Evolutionary conservation across 768 basidiomycete species (phyloP), one percentile per base, ranked within the genome.

Genomic region (Suillus fuscotomentosus): DNA sequence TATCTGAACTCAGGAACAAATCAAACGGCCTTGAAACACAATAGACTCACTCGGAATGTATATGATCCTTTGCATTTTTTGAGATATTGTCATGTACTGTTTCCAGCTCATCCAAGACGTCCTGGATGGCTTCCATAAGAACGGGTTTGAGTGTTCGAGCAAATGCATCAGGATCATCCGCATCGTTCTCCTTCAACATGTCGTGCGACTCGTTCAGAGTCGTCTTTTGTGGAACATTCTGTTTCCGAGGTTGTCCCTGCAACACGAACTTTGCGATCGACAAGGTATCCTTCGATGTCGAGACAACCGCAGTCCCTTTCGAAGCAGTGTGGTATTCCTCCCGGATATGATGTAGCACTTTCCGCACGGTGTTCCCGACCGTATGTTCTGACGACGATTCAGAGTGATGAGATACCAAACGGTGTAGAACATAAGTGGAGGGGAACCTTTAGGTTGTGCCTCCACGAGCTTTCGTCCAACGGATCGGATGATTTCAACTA

Each of bases 71-170:
- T 2, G 96, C 94, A 70, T 92, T 93, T 80, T 93, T 97, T 10
- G 93, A 92, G 22, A 99, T 90, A 70, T 91, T 95, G 69, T 97
- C 93, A 70, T 98, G 94, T 1, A 97, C 96, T 3, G 93, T 95
- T 75, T 97, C 96, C 43, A 99, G 81, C 76, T 99, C 97, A 68
- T 97, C 95, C 53, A 97, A 83, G 20, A 98, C 92, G 72, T 98
- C 97, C 72, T 97, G 92, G 60, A 99, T 96, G 8, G 95, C 97
- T 76, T 97, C 95, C 84, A 98, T 94, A 62, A 99, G 82, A 1
- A 97, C 90, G 3, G 97, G 97, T 77, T 96, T 97, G 60, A 99
- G 75, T 42, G 85, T 85, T 47, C 83, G 79, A 10, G 92, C 88
- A 71, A 93, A 92, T 17, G 89, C 88, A 70, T 93, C 90, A 0